A percentile compares a stretch with the other conserved stretches of the same genome.
These are phyloP conservation scores for Aspergillus costaricaensis DNA, from an alignment of 2,329 filamentous ascomycete genomes.

Conservation along the genomic window DNA sequence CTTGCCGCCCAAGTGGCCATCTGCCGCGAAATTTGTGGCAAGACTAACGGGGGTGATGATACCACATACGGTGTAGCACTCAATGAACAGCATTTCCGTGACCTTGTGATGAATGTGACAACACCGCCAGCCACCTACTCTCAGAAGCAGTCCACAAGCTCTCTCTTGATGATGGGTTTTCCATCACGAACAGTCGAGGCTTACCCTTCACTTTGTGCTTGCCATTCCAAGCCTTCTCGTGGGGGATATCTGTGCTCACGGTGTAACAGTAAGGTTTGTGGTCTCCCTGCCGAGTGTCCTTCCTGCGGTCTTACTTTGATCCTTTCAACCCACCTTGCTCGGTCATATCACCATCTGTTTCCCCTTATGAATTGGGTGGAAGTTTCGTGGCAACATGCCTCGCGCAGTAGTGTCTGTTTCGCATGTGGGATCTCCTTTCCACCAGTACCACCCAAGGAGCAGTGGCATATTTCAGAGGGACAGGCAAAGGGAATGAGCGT, in stretches of 20 bases:
- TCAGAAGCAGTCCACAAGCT: constrained; percentile 49
- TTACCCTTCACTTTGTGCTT: constrained; percentile 78
- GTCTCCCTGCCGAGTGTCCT: constrained; percentile 85
- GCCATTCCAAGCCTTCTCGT: constrained; percentile 77
- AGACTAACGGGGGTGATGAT: constrained; percentile 77
- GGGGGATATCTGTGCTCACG: constrained; percentile 91
- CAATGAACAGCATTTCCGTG: constrained; percentile 82
- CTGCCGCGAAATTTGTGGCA: constrained; percentile 82
- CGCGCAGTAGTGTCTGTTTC: constrained; percentile 67
- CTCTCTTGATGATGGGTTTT: constrained; percentile 96
- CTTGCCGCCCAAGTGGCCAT: constrained; percentile 90
- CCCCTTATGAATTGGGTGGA: constrained; percentile 88
- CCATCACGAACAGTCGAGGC: constrained; percentile 79
- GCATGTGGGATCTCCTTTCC: constrained; percentile 77
- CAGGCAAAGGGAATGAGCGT: constrained; percentile 71
- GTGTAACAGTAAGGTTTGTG: constrained; percentile 86
- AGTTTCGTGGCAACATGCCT: constrained; percentile 77
- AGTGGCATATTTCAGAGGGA: constrained; percentile 38
- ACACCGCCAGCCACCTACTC: constrained; percentile 83
- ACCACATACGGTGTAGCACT: constrained; percentile 78
- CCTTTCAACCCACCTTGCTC: constrained; percentile 85
- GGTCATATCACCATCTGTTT: constrained; percentile 93
- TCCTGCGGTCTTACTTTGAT: constrained; percentile 90
- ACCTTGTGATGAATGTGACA: constrained; percentile 84
- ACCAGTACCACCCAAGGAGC: constrained; percentile 40